phyloP scores from a whole-genome alignment of 108 stramenopile genomes.

The Stephanodiscus triporus region DNA sequence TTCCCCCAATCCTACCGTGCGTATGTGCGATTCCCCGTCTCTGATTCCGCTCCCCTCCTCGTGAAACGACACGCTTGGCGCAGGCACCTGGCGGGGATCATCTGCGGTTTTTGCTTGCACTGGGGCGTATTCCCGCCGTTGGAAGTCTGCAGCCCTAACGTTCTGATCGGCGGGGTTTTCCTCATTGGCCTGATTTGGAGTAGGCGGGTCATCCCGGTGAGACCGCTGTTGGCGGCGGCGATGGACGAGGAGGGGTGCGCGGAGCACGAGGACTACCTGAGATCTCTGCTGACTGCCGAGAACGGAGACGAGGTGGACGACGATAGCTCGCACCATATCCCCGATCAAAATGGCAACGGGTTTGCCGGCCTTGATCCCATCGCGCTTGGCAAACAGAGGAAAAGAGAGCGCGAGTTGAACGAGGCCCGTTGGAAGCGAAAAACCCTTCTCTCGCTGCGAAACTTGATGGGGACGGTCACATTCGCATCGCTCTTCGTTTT shows the following conservation, averaged over 20 bases:
- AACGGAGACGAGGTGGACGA: slow-evolving; percentile 1
- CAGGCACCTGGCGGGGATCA: slow-evolving; percentile 77
- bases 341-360: not conserved
- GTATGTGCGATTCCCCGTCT: not conserved
- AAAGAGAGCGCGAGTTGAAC: slow-evolving; percentile 39
- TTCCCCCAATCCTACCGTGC: not conserved
- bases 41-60: not conserved
- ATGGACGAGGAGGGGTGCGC: slow-evolving; percentile 22
- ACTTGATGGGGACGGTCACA: slow-evolving; percentile 26
- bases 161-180: slow-evolving; percentile 64
- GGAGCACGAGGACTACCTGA: slow-evolving; percentile 12
- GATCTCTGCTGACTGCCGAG: slow-evolving; percentile 12
- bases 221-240: slow-evolving; percentile 12
- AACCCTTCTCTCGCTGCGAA: slow-evolving; percentile 29
- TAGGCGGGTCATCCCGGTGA: slow-evolving; percentile 30
- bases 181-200: slow-evolving; percentile 34
- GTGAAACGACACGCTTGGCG: not conserved
- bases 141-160: slow-evolving; percentile 60
- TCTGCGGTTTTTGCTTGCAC: slow-evolving; percentile 72
- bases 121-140: slow-evolving; percentile 70
- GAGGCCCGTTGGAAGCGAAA: slow-evolving; percentile 33
- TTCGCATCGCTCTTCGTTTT: slow-evolving; percentile 32
- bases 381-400: slow-evolving; percentile 25
- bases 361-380: slow-evolving; percentile 22
- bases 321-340: not conserved